Evolutionary conservation across 495 filamentous ascomycete species (phyloP).

Genomic region (Emericellopsis terricola): DNA sequence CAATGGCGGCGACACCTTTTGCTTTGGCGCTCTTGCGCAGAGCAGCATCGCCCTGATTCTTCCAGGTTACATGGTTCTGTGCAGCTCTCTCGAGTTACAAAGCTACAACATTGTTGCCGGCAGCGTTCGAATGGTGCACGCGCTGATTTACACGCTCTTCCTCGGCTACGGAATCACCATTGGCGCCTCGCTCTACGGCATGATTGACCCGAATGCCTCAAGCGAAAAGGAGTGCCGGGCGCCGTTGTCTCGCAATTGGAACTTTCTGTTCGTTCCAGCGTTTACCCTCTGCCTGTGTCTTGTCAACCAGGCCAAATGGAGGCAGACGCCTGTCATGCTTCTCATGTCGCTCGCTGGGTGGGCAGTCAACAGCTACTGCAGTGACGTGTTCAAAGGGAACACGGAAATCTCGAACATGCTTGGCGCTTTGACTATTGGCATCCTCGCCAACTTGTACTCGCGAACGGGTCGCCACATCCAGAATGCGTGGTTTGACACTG

Average conservation of each 20-base stretch:
- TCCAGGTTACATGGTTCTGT: constrained; percentile 52
- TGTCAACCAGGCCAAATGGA: constrained; percentile 83
- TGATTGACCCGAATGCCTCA: constrained; percentile 58
- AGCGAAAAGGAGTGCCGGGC: constrained; percentile 52
- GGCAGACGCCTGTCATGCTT: constrained; percentile 72
- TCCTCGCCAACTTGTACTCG: constrained; percentile 77
- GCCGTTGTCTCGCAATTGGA: constrained; percentile 41
- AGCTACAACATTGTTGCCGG: constrained; percentile 74
- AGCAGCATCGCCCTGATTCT: constrained; percentile 84
- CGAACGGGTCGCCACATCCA: constrained; percentile 36
- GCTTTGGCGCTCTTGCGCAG: constrained; percentile 85
- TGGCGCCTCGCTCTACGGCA: constrained; percentile 75
- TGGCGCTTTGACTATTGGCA: constrained; percentile 71
- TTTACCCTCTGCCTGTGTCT: constrained; percentile 71
- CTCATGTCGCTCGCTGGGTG: constrained; percentile 73
- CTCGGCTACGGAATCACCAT: constrained; percentile 96
- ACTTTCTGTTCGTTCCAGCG: constrained; percentile 55
- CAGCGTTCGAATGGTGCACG: constrained; percentile 88
- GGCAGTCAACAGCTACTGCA: constrained; percentile 66
- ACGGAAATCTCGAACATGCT: constrained; percentile 71
- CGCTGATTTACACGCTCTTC: constrained; percentile 88
- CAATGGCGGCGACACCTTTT: constrained; percentile 50
- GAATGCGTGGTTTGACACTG: constrained; percentile 12
- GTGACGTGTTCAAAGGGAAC: constrained; percentile 52
- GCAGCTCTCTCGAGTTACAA: constrained; percentile 74